Base-by-base conservation (phyloP, 371 early-diverging fungal species). In the Mortierella sp. region DNA sequence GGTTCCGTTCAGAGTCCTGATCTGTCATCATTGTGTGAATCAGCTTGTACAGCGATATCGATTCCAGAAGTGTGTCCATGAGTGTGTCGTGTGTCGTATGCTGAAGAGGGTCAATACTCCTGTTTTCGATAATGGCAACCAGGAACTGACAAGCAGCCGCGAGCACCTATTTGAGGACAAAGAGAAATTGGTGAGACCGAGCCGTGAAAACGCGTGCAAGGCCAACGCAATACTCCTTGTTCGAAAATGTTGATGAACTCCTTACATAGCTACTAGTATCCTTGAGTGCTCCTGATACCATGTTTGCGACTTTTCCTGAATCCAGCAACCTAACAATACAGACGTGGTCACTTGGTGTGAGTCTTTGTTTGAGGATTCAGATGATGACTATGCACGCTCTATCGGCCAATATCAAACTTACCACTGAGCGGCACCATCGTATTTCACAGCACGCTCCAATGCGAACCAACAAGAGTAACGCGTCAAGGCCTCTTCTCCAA, bases 361-460 rank as follows among this genome's bases (percentile, higher is more conserved):
- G 22, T 44, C 64, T 24, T 7, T 45, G 26, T 2, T 22, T 24
- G 43, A 26, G 1, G 22, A 10, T 29, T 14, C 19, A 0, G 26
- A 47, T 13, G 10, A 14, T 9, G 8, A 16, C 9, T 47, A 11
- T 10, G 16, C 19, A 8, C 29, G 9, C 29, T 26, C 1, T 7
- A 19, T 61, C 37, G 19, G 22, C 37, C 13, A 31, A 29, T 37
- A 19, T n/a, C n/a, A 0, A 24, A 22, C 70, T 29, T 85, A 85
- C 86, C 86, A 86, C 79, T 77, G 81, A 37, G 85, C 86, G 13
- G 85, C 86, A 16, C 47, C 68, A n/a, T 81, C 85, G 45, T 81
- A 74, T 70, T 66, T 68, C 29, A 79, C 82, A 16, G 72, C 75
- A 10, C 55, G 67, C 53, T 78, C 79, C 65, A 85, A 64, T 29